Evolutionary conservation across 176 grass and related monocot genomes (phyloP).

Genomic region (Avena eriantha): DNA sequence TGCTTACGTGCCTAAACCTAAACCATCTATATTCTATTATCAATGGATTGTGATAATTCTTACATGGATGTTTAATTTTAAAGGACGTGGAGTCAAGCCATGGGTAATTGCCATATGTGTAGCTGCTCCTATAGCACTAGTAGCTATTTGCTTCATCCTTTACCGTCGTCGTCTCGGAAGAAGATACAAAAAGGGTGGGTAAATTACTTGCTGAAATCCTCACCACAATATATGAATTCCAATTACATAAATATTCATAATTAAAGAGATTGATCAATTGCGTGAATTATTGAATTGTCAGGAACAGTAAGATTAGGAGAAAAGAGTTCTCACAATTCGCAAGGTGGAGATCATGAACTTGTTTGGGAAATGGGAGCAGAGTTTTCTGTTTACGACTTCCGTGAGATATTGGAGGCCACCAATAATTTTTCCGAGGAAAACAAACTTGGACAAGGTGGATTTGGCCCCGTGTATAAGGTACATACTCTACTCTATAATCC

Average conservation of each 20-base stretch:
- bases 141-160: neutral
- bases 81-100: neutral
- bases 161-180: neutral
- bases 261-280: neutral
- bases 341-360: neutral
- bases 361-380: neutral
- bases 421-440: neutral
- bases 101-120: conserved; percentile 5
- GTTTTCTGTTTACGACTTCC: neutral
- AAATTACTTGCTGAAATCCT: neutral
- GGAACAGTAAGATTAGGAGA: neutral
- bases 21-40: neutral
- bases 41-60: neutral
- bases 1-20: neutral
- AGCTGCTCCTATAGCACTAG: neutral
- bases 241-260: neutral
- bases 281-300: neutral
- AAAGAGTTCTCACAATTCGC: neutral
- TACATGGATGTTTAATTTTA: neutral
- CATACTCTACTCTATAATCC: neutral
- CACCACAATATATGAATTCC: neutral
- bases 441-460: conserved; percentile 17
- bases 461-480: conserved; percentile 9
- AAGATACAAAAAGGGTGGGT: neutral
- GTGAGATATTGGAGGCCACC: neutral